These are phyloP conservation scores for Fonsecaea monophora DNA, from an alignment of 2,329 filamentous ascomycete genomes.

Conservation along the genomic window DNA sequence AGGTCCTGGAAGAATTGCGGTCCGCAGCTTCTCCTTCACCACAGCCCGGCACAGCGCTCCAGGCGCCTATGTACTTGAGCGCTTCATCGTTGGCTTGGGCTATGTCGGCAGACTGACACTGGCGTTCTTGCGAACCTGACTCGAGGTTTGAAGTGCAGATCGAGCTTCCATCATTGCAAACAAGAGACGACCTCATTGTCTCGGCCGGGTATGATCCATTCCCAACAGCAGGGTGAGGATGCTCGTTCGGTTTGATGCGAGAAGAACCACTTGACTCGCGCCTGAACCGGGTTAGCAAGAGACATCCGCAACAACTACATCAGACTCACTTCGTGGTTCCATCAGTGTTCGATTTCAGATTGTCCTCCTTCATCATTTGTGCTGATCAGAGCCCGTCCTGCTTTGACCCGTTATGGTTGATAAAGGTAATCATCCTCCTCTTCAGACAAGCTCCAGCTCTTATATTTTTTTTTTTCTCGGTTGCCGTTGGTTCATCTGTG, in stretches of 20 bases:
- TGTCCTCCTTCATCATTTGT: not conserved
- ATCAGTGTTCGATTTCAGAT: not conserved
- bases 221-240: too few relatives aligned
- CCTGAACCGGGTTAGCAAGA: not conserved
- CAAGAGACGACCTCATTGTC: not conserved
- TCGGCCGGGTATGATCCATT: not conserved
- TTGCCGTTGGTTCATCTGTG: too few relatives aligned
- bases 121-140: not conserved
- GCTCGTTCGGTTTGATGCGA: too few relatives aligned
- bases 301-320: not conserved
- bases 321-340: not conserved
- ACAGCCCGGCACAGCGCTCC: not conserved
- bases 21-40: not conserved
- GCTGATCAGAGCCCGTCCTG: not conserved
- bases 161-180: not conserved
- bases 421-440: not conserved
- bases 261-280: not conserved
- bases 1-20: not conserved
- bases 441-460: too few relatives aligned
- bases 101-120: not conserved
- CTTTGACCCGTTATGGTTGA: not conserved
- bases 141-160: not conserved
- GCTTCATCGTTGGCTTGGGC: not conserved
- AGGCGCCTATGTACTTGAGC: not conserved
- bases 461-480: too few relatives aligned